Base-by-base conservation (phyloP, 2,329 filamentous ascomycete species). In the Botrytis fabae region DNA sequence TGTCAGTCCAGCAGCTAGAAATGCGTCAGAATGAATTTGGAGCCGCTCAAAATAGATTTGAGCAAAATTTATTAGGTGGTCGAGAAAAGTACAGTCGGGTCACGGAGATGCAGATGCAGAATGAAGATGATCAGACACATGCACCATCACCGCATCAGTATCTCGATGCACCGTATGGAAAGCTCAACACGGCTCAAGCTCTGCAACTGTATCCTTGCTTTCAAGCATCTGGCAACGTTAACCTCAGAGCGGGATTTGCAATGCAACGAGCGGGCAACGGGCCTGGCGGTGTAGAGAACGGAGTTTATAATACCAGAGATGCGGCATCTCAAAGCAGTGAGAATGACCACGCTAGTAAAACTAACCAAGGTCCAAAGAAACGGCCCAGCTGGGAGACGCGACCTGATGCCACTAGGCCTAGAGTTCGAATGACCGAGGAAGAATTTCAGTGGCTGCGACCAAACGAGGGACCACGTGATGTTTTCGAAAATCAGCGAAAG, bases 161-260 rank as follows among this genome's bases (percentile, higher is more conserved):
- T 51, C 25, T 12, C 14, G 25, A 51, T 51, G 4, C 10, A 51
- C 25, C 48, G 1, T 5, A 42, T 42, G 38, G 16, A n/a, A 2
- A 38, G 8, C n/a, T n/a, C 0, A n/a, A 2, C 1, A 6, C 20
- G 12, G 6, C 22, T n/a, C 2, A 40, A 4, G 2, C 7, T 2
- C n/a, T 3, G 8, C 14, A 12, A 12, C 4, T 16, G 2, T 8
- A 16, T 9, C 16, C 38, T 16, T n/a, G 16, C 4, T 14, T 28
- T 44, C 14, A 18, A 8, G 5, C 16, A 63, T 63, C 20, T 8
- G n/a, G 16, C 8, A n/a, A 44, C 25, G 20, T 22, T 22, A 20
- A 22, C 16, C n/a, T 32, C 4, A 1, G 16, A 44, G 25, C 16
- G 0, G 40, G 40, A 1, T 9, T n/a, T 4, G 38, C 32, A 14